Evolutionary conservation across 78 protist species (phyloP).

Genomic region (Pigoraptor vietnamica): DNA sequence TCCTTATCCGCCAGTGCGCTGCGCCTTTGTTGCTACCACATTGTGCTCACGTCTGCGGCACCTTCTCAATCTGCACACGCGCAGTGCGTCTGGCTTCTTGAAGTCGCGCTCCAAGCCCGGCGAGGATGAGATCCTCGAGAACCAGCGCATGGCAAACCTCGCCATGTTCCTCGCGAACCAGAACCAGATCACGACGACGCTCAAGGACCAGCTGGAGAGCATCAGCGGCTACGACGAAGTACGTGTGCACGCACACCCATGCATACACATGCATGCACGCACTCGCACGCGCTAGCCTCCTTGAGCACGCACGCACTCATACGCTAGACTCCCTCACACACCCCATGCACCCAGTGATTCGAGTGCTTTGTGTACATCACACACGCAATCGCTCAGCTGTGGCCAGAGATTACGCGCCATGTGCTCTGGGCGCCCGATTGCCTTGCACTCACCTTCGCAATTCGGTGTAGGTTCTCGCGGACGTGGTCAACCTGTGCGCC

Average conservation of each 20-base stretch:
- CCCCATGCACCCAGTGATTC: too few species aligned
- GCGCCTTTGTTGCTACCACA: too few species aligned
- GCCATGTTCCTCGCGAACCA: constrained; percentile 67
- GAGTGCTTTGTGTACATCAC: too few species aligned
- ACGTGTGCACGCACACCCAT: not conserved
- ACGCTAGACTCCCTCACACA: too few species aligned
- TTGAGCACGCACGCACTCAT: too few species aligned
- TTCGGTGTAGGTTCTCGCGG: not conserved
- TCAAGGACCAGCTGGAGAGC: constrained; percentile 31
- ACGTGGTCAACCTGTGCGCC: constrained; percentile 18
- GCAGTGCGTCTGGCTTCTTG: not conserved
- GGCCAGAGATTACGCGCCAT: too few species aligned
- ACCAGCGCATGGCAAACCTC: constrained; percentile 46
- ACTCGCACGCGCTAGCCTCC: not conserved
- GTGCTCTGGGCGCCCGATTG: too few species aligned
- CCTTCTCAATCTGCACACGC: too few species aligned
- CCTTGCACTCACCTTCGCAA: too few species aligned
- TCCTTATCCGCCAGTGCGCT: too few species aligned
- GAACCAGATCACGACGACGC: constrained; percentile 39
- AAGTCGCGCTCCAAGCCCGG: not conserved
- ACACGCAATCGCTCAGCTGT: too few species aligned
- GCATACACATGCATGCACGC: not conserved
- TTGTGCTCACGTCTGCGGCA: too few species aligned
- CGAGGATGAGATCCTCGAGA: constrained; percentile 52
- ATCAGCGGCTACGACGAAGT: constrained; percentile 12